Evolutionary conservation across 345 rosid genomes (phyloP).

Genomic region (Ailanthus altissimus): DNA sequence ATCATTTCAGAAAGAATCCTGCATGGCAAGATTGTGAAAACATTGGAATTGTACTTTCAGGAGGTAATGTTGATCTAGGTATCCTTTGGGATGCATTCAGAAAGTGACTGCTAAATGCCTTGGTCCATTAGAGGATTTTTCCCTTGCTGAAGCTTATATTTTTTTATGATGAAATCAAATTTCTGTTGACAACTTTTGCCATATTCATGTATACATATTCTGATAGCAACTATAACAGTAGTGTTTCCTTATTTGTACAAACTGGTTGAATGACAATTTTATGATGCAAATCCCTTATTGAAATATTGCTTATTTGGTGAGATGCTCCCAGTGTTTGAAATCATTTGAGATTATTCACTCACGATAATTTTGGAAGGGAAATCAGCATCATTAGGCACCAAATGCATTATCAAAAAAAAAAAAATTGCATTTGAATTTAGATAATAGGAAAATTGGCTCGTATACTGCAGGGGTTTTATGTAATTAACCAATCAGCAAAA

Average conservation of each 20-base stretch:
- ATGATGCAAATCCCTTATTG: conserved; percentile 6
- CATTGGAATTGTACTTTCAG: conserved; percentile 71
- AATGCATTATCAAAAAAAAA: too few species aligned
- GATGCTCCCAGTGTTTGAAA: background rate
- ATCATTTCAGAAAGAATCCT: conserved; percentile 55
- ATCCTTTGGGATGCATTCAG: conserved; percentile 64
- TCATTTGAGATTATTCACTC: background rate
- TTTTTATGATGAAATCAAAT: background rate
- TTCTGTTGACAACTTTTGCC: background rate
- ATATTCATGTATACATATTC: background rate
- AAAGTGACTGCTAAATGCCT: conserved; percentile 18
- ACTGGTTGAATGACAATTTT: background rate
- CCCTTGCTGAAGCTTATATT: background rate
- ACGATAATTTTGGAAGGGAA: background rate
- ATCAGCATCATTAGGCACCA: background rate
- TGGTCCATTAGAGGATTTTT: background rate
- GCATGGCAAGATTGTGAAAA: conserved; percentile 53
- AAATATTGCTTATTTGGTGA: conserved; percentile 3
- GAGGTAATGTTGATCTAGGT: conserved; percentile 84
- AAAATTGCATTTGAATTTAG: background rate
- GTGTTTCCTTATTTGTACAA: background rate
- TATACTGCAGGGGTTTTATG: too few species aligned
- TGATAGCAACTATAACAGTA: background rate
- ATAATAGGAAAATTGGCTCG: background rate
- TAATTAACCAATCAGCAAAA: too few species aligned